Conservation (phyloP, 228 moss, liverwort and hornwort genomes). For the Sphagnum magellanicum region DNA sequence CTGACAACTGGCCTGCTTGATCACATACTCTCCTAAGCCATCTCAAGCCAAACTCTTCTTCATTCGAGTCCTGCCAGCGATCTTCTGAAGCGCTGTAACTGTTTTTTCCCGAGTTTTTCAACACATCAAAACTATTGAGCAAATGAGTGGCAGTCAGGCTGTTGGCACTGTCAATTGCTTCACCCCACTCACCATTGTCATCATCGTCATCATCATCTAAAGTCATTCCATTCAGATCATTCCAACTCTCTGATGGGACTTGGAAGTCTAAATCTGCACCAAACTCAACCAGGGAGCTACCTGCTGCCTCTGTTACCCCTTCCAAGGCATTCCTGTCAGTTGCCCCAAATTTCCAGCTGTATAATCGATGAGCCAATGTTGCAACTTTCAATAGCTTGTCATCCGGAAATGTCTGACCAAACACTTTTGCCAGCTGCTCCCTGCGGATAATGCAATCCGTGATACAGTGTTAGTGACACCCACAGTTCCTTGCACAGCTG, state of each 20-base stretch:
- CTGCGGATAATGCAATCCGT: slow-evolving; percentile 23
- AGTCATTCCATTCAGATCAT: slow-evolving; percentile 38
- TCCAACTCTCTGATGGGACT: slow-evolving; percentile 40
- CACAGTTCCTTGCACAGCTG: neutral
- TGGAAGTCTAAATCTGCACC: slow-evolving; percentile 69
- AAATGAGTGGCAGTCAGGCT: slow-evolving; percentile 5
- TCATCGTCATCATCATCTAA: slow-evolving; percentile 34
- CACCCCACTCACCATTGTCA: slow-evolving; percentile 33
- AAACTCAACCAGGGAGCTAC: slow-evolving; percentile 38
- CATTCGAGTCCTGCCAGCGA: slow-evolving; percentile 34
- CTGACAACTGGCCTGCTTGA: slow-evolving; percentile 76
- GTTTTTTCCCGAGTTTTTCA: slow-evolving; percentile 13
- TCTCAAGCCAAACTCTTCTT: slow-evolving; percentile 52
- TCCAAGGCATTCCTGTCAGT: slow-evolving; percentile 20
- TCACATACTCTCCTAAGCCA: slow-evolving; percentile 82
- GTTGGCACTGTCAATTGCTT: slow-evolving; percentile 11
- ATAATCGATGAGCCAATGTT: slow-evolving; percentile 55
- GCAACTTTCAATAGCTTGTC: slow-evolving; percentile 56
- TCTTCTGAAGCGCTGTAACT: slow-evolving; percentile 25
- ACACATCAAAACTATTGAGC: slow-evolving; percentile 12
- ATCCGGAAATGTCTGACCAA: slow-evolving; percentile 63
- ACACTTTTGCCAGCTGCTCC: slow-evolving; percentile 58
- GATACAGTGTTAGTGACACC: neutral
- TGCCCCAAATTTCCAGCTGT: slow-evolving; percentile 33
- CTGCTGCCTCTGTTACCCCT: slow-evolving; percentile 8